A percentile compares a stretch with the other conserved stretches of the same genome.
phyloP scores from a whole-genome alignment of 352 stramenopile species.

The Phytophthora litchii region DNA sequence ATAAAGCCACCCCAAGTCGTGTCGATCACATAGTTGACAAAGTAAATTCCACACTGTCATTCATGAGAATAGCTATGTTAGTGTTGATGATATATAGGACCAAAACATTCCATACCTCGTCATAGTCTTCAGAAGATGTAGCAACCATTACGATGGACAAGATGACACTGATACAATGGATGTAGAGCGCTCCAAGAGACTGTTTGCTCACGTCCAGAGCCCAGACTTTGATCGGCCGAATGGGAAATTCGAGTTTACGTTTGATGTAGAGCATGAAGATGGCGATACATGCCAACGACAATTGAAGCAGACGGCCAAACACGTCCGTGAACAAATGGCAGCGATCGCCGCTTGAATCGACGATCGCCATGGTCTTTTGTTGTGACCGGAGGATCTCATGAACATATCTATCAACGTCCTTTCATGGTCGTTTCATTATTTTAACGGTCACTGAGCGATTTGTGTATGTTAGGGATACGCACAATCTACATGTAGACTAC shows the following conservation, averaged over 20 bases:
- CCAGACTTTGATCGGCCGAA: conserved; percentile 73
- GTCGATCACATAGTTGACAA: conserved; percentile 74
- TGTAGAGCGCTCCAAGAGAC: conserved; percentile 56
- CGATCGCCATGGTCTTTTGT: conserved; percentile 3
- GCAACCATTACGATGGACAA: conserved; percentile 65
- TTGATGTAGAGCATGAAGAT: conserved; percentile 80
- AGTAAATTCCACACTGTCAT: conserved; percentile 78
- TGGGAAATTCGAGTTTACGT: conserved; percentile 75
- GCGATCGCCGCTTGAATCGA: conserved; percentile 32
- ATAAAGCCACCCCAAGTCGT: conserved; percentile 60
- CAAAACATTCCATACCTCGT: conserved; percentile 45
- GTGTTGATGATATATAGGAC: not conserved
- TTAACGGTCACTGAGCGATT: conserved; percentile 6
- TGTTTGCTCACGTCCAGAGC: conserved; percentile 76
- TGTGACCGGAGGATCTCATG: conserved; percentile 11
- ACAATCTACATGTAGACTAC: conserved; percentile 8
- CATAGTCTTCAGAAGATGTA: conserved; percentile 39
- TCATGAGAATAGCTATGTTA: not conserved
- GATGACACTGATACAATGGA: conserved; percentile 70
- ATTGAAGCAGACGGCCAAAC: conserved; percentile 62
- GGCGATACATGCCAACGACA: conserved; percentile 53
- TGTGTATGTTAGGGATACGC: conserved; percentile 6
- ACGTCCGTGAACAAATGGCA: conserved; percentile 78
- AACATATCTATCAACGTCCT: conserved; percentile 15
- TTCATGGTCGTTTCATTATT: conserved; percentile 23